A percentile compares a stretch with the other conserved stretches of the same genome.
Conservation (phyloP, 495 filamentous ascomycete species). For the Aspergillus wentii region DNA sequence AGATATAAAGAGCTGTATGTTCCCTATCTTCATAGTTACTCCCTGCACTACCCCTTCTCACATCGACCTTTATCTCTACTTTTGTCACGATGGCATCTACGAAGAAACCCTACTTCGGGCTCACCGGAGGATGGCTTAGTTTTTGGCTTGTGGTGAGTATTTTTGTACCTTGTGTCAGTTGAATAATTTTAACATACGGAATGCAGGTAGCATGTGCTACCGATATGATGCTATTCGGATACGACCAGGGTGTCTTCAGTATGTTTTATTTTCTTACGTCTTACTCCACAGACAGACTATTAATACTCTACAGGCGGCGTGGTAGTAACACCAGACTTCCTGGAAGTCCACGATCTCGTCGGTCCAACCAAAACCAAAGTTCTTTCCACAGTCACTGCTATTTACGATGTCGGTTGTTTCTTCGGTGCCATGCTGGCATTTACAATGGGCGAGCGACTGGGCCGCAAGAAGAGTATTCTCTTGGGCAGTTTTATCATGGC, state of each 20-base stretch:
- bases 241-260: constrained; percentile 56
- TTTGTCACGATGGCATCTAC: too few relatives aligned
- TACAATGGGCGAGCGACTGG: constrained; percentile 51
- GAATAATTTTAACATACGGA: too few relatives aligned
- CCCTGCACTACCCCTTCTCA: too few relatives aligned
- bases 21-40: too few relatives aligned
- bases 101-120: constrained; percentile 54
- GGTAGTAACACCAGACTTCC: constrained; percentile 51
- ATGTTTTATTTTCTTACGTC: too few relatives aligned
- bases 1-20: too few relatives aligned
- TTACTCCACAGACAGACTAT: too few relatives aligned
- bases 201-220: constrained; percentile 53
- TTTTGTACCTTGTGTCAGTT: too few relatives aligned
- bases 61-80: too few relatives aligned
- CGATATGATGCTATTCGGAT: constrained; percentile 57
- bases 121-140: constrained; percentile 53
- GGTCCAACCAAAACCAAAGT: constrained; percentile 46
- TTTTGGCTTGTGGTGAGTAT: too few relatives aligned
- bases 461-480: constrained; percentile 53
- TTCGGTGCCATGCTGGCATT: constrained; percentile 52
- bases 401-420: constrained; percentile 61
- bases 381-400: constrained; percentile 54
- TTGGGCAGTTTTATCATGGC: constrained; percentile 54
- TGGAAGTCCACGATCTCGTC: constrained; percentile 45
- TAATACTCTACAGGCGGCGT: too few relatives aligned